Percentiles rank a stretch among this genome's conserved stretches.
phyloP scores from a whole-genome alignment of 106 monocot species.

The Apostasia ramifera region DNA sequence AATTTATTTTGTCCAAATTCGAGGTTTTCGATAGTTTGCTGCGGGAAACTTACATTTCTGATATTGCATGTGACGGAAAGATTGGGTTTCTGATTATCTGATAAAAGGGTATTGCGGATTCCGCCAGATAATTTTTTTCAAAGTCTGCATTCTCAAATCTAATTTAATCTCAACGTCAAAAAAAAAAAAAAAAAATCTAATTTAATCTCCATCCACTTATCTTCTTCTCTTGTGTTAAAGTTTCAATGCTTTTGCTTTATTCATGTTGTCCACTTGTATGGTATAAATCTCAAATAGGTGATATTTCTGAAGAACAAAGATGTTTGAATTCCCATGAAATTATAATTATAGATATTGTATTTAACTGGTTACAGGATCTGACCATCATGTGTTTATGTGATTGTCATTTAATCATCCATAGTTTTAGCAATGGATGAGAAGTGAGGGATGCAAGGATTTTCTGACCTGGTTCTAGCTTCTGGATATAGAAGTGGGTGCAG shows the following conservation, averaged over 20 bases:
- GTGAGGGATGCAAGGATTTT: neutral
- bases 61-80: too few species aligned
- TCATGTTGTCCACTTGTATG: neutral
- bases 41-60: too few species aligned
- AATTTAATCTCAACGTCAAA: neutral
- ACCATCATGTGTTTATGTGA: too few species aligned
- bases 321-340: too few species aligned
- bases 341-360: too few species aligned
- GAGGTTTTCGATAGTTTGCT: constrained; percentile 1
- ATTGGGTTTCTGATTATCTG: neutral
- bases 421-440: too few species aligned
- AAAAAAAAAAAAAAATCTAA: neutral
- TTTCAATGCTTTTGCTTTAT: neutral
- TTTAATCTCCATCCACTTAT: neutral
- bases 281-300: neutral
- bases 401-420: too few species aligned
- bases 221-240: neutral
- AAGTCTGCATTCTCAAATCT: neutral
- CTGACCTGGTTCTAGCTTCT: neutral
- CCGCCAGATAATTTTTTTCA: neutral
- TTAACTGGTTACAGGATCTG: too few species aligned
- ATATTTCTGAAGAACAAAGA: too few species aligned
- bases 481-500: too few species aligned
- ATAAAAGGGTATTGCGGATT: neutral
- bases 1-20: neutral